A percentile compares a stretch with the other conserved stretches of the same genome.
Conservation (phyloP, 2,329 filamentous ascomycete species). For the Shiraia bambusicola region DNA sequence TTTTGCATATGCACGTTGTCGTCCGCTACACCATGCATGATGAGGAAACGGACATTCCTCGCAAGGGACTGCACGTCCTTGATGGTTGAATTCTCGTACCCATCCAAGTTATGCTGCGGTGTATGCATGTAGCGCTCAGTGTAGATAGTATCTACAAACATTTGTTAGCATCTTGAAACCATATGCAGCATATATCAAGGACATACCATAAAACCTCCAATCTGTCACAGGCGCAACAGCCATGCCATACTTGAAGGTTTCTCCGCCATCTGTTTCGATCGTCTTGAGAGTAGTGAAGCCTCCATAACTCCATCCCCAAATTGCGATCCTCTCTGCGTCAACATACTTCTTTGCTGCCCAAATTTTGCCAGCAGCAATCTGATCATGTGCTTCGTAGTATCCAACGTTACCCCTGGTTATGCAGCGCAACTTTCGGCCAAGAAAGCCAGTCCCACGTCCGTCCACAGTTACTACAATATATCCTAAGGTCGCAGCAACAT, state of each 20-base stretch:
- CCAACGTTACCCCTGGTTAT: constrained; percentile 82
- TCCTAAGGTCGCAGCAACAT: constrained; percentile 78
- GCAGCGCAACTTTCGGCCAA: constrained; percentile 80
- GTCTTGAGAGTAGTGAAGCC: constrained; percentile 95
- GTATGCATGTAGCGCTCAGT: constrained; percentile 98
- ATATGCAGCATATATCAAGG: background rate
- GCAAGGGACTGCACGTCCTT: constrained; percentile 71
- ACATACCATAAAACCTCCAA: constrained; percentile 80
- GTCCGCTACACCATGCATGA: constrained; percentile 96
- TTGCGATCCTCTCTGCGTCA: constrained; percentile 77
- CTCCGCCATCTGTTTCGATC: constrained; percentile 83
- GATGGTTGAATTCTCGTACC: constrained; percentile 76
- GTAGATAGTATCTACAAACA: constrained; percentile 71
- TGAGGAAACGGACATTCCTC: constrained; percentile 79
- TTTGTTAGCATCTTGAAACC: constrained; percentile 1
- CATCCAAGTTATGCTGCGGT: constrained; percentile 74
- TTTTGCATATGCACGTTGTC: constrained; percentile 99
- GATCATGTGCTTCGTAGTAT: constrained; percentile 80
- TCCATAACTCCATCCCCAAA: constrained; percentile 99
- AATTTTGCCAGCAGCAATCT: constrained; percentile 84
- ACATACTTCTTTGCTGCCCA: constrained; percentile 83
- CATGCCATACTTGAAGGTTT: constrained; percentile 95
- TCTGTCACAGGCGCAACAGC: constrained; percentile 98
- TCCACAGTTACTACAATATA: constrained; percentile 96
- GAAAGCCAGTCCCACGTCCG: constrained; percentile 87